A percentile compares a stretch with the other conserved stretches of the same genome.
Evolutionary conservation across 2,329 filamentous ascomycete genomes (phyloP).

Genomic region (Scedosporium aurantiacum): DNA sequence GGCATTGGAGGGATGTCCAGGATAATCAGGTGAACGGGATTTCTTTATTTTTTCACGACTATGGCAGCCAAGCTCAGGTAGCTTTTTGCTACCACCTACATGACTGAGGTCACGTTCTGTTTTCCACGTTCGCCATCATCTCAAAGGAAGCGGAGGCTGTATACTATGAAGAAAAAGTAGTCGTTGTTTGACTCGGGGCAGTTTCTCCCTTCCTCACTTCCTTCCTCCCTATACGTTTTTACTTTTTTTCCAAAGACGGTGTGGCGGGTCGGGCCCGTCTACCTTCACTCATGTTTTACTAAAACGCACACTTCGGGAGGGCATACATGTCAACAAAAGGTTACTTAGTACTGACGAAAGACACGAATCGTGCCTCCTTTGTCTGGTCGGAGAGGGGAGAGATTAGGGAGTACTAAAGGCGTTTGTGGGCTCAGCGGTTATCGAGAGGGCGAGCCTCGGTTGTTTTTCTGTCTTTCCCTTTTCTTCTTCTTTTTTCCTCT

Average conservation of each 20-base stretch:
- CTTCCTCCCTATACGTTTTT: not conserved
- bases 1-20: not conserved
- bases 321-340: slow-evolving; percentile 25
- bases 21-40: no score
- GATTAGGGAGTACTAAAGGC: not conserved
- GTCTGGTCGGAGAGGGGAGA: not conserved
- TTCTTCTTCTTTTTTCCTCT: not conserved
- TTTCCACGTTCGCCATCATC: not conserved
- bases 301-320: slow-evolving; percentile 30
- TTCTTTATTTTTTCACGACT: not conserved
- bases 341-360: not conserved
- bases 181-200: not conserved
- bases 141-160: slow-evolving; percentile 1
- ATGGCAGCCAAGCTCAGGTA: not conserved
- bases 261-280: not conserved
- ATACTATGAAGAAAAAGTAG: slow-evolving; percentile 1
- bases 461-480: no score
- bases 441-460: not conserved
- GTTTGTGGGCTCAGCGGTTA: not conserved
- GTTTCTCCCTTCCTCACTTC: not conserved
- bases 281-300: slow-evolving; percentile 11
- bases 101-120: not conserved
- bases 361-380: not conserved
- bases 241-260: not conserved
- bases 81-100: not conserved